phyloP scores from a whole-genome alignment of 2,329 filamentous ascomycete genomes.

The Colletotrichum orchidophilum region DNA sequence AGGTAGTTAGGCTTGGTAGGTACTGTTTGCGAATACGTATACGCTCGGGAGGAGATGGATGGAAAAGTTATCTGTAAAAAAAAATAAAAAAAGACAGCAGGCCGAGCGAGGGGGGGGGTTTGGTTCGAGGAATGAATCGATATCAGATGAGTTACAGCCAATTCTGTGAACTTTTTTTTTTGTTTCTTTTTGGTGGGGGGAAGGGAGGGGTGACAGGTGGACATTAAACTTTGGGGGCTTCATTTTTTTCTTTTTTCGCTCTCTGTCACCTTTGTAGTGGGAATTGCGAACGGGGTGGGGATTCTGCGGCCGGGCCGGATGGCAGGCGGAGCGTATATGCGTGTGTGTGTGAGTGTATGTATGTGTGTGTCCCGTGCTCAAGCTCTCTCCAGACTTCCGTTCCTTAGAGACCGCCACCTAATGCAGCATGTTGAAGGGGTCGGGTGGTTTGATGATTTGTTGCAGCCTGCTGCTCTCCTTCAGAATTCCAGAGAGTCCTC shows the following conservation, averaged over 20 bases:
- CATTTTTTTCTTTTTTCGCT: neutral
- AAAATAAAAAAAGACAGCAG: no score
- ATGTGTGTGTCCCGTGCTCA: slow-evolving; percentile 3
- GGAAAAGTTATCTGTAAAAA: no score
- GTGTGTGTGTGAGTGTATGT: no score
- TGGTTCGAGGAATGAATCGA: slow-evolving; percentile 19
- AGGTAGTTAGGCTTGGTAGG: no score
- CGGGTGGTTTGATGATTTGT: neutral
- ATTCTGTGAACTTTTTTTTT: no score
- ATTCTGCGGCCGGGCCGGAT: neutral
- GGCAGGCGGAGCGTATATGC: neutral
- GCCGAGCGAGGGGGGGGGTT: neutral
- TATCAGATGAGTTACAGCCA: neutral
- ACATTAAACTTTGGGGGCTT: neutral
- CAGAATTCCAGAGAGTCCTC: no score
- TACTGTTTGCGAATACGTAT: slow-evolving; percentile 28
- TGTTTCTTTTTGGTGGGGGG: no score
- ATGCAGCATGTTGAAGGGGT: neutral
- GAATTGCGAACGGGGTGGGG: neutral
- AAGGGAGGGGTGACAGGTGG: neutral
- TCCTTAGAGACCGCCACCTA: no score
- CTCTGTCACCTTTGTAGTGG: no score
- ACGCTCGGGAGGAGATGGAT: no score
- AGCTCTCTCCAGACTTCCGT: neutral
- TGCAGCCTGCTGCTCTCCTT: neutral